Conservation (phyloP, 805 yeast genomes). For the Scheffersomyces ergatensis region DNA sequence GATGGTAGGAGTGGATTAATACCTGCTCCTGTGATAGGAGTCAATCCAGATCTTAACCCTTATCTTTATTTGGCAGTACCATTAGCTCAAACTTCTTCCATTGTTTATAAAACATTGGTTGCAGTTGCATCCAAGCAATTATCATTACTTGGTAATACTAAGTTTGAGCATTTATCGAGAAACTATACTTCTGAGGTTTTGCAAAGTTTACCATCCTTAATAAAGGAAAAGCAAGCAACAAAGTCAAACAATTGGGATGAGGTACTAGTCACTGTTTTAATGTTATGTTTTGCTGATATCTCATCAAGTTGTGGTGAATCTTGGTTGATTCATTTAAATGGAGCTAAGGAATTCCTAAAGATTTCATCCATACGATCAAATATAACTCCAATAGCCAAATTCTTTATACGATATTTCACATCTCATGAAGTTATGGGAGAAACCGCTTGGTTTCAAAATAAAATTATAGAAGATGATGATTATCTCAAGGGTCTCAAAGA, state of each 20-base stretch:
- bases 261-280: constrained; percentile 34
- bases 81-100: constrained; percentile 25
- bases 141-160: constrained; percentile 21
- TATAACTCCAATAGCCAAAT: constrained; percentile 28
- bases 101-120: constrained; percentile 31
- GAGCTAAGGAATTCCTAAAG: constrained; percentile 34
- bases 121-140: constrained; percentile 38
- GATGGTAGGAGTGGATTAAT: constrained; percentile 6
- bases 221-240: constrained; percentile 18
- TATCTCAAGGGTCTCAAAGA: constrained; percentile 27
- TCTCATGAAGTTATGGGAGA: constrained; percentile 45
- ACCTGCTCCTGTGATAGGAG: not conserved
- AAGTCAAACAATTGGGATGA: constrained; percentile 36
- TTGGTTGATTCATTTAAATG: constrained; percentile 36
- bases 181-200: constrained; percentile 24
- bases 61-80: constrained; percentile 37
- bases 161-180: constrained; percentile 22
- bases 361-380: constrained; percentile 19
- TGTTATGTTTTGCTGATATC: constrained; percentile 42
- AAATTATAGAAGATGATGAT: constrained; percentile 24
- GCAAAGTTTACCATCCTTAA: constrained; percentile 24
- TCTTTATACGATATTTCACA: constrained; percentile 36
- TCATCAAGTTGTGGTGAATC: constrained; percentile 36
- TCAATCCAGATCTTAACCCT: constrained; percentile 23
- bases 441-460: constrained; percentile 30